These are phyloP conservation scores for Simmondsia chinensis DNA, from an alignment of 148 eudicot species.

Conservation along the genomic window DNA sequence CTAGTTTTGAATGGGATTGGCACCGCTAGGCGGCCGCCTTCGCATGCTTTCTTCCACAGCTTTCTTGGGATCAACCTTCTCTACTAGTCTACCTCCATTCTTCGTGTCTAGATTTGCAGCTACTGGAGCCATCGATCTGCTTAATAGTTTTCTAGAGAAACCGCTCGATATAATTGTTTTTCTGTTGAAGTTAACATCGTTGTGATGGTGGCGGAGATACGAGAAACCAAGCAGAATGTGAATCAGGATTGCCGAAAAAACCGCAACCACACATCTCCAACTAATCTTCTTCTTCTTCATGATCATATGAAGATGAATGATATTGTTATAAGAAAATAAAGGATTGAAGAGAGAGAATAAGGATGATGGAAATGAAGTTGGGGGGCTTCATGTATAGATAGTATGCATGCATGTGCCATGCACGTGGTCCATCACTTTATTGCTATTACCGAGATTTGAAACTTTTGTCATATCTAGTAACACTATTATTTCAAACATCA, in stretches of 20 bases:
- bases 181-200: not conserved
- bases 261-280: constrained; percentile 10
- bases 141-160: too few species aligned
- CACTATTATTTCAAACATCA: constrained; percentile 2
- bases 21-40: constrained; percentile 15
- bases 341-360: constrained; percentile 9
- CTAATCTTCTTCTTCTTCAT: constrained; percentile 11
- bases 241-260: constrained; percentile 8
- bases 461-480: not conserved
- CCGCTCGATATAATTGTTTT: too few species aligned
- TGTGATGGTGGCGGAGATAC: not conserved
- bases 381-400: too few species aligned
- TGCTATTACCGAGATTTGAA: not conserved
- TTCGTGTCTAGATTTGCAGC: constrained; percentile 4
- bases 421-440: constrained; percentile 21
- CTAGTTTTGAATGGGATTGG: constrained; percentile 43
- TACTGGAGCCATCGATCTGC: constrained; percentile 8
- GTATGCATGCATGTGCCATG: constrained; percentile 11
- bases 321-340: constrained; percentile 2
- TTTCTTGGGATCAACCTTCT: constrained; percentile 31
- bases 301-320: not conserved
- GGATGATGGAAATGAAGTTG: constrained; percentile 7
- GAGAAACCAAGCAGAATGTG: constrained; percentile 11
- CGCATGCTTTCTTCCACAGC: constrained; percentile 40
- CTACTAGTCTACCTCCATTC: constrained; percentile 4